Percentiles rank a stretch among this genome's conserved stretches.
These are phyloP conservation scores for Calvatia gigantea DNA, from an alignment of 768 basidiomycete genomes.

Conservation along the genomic window DNA sequence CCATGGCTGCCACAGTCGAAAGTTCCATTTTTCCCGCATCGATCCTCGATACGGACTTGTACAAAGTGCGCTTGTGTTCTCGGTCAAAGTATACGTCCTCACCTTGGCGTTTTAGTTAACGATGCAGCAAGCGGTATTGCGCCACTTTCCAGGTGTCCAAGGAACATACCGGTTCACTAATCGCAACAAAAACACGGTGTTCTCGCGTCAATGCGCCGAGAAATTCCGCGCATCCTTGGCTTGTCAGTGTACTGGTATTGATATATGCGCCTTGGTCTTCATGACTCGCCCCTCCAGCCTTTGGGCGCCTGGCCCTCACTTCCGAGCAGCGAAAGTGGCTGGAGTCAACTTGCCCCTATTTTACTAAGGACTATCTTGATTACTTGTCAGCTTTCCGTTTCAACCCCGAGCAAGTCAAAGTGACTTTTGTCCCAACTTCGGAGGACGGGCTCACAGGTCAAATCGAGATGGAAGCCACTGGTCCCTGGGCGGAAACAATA, in stretches of 20 bases:
- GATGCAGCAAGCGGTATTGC: constrained; percentile 91
- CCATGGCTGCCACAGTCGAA: constrained; percentile 32
- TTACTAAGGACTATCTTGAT: constrained; percentile 68
- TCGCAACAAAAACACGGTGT: constrained; percentile 60
- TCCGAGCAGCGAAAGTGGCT: constrained; percentile 68
- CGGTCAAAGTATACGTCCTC: background rate
- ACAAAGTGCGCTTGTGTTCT: constrained; percentile 63
- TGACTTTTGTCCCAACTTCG: constrained; percentile 59
- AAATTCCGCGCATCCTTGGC: constrained; percentile 51
- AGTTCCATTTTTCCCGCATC: constrained; percentile 42
- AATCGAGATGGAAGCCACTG: constrained; percentile 69
- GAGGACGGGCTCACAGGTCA: constrained; percentile 49
- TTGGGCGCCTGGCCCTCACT: constrained; percentile 60
- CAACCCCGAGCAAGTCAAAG: constrained; percentile 68
- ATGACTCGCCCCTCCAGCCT: constrained; percentile 40
- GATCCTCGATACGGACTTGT: constrained; percentile 89
- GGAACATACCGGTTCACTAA: constrained; percentile 81
- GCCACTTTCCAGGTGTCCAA: constrained; percentile 69
- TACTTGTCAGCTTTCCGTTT: constrained; percentile 71
- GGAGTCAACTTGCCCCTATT: constrained; percentile 63
- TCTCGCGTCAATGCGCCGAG: constrained; percentile 64
- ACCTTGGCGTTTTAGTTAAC: constrained; percentile 54
- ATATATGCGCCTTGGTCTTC: constrained; percentile 3
- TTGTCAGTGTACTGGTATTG: constrained; percentile 29
- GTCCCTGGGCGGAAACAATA: constrained; percentile 81